Conservation (phyloP, 1,139 yeast genomes). For the Yamadazyma diospyri region DNA sequence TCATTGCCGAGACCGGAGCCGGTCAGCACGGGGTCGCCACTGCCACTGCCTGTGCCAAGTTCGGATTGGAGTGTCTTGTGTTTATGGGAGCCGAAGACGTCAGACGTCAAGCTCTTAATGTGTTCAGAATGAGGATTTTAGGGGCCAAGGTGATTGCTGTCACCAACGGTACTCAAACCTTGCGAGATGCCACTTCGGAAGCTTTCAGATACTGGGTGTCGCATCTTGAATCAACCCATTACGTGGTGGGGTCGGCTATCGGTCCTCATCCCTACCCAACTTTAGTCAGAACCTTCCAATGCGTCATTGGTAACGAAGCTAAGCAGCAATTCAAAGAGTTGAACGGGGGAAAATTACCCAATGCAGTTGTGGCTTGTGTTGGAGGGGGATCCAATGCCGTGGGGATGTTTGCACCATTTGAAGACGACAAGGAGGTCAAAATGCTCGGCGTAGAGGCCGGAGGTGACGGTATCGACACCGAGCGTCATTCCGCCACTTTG, state of each 20-base stretch:
- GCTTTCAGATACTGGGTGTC: slow-evolving; percentile 97
- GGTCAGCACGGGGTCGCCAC: slow-evolving; percentile 99
- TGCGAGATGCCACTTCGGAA: slow-evolving; percentile 97
- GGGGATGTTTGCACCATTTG: slow-evolving; percentile 94
- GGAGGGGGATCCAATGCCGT: slow-evolving; percentile 99
- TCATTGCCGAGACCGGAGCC: slow-evolving; percentile 99
- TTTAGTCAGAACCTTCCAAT: slow-evolving; percentile 95
- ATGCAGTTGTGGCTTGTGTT: slow-evolving; percentile 95
- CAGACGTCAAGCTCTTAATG: slow-evolving; percentile 96
- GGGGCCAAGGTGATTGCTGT: slow-evolving; percentile 96
- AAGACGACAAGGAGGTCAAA: slow-evolving; percentile 70
- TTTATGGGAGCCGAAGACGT: slow-evolving; percentile 99
- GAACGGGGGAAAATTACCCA: slow-evolving; percentile 81
- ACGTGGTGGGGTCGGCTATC: slow-evolving; percentile 95
- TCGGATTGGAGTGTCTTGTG: slow-evolving; percentile 92
- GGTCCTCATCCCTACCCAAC: slow-evolving; percentile 99
- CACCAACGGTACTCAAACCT: slow-evolving; percentile 89
- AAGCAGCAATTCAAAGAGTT: slow-evolving; percentile 81
- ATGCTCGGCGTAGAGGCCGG: slow-evolving; percentile 97
- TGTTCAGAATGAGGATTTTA: slow-evolving; percentile 91
- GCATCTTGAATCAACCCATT: slow-evolving; percentile 79
- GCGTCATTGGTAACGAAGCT: slow-evolving; percentile 93
- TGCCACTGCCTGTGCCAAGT: slow-evolving; percentile 98
- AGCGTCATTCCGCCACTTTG: slow-evolving; percentile 86
- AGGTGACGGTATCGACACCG: slow-evolving; percentile 92